These are phyloP conservation scores for Aspergillus asperescens DNA, from an alignment of 495 filamentous ascomycete genomes.

Conservation along the genomic window DNA sequence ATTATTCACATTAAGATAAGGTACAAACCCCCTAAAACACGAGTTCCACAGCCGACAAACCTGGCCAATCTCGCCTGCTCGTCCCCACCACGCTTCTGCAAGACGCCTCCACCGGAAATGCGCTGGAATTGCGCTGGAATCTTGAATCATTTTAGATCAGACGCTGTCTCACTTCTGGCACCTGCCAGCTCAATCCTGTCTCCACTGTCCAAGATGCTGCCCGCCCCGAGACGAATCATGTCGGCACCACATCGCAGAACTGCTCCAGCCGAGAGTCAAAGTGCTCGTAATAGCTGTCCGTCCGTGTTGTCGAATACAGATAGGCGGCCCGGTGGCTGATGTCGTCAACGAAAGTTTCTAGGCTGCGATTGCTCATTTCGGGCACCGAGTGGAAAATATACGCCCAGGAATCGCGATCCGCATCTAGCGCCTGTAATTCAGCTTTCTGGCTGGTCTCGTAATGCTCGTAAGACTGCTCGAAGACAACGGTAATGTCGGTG, in stretches of 20 bases:
- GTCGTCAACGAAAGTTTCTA: constrained; percentile 5
- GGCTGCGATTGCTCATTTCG: constrained; percentile 1
- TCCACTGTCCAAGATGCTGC: no score
- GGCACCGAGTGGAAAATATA: constrained; percentile 17
- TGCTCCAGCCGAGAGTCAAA: constrained; percentile 8
- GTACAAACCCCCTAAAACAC: not conserved
- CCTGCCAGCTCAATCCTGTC: not conserved
- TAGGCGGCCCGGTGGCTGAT: constrained; percentile 12
- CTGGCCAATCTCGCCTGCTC: not conserved
- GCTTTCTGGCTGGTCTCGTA: constrained; percentile 1
- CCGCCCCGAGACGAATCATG: not conserved
- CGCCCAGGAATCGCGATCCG: constrained; percentile 1
- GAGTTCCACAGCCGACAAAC: not conserved
- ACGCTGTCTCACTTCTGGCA: no score
- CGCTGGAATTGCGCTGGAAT: no score
- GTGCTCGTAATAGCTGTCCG: constrained; percentile 11
- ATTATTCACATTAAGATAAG: constrained; percentile 1
- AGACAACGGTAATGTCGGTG: constrained; percentile 14
- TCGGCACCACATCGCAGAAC: constrained; percentile 10
- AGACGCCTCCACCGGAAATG: not conserved
- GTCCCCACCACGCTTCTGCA: not conserved
- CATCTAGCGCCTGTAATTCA: not conserved
- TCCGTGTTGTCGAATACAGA: constrained; percentile 8
- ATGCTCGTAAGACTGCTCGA: constrained; percentile 11
- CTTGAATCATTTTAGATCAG: no score